Base-by-base conservation (phyloP, 495 filamentous ascomycete genomes). In the Oidiodendron maius region DNA sequence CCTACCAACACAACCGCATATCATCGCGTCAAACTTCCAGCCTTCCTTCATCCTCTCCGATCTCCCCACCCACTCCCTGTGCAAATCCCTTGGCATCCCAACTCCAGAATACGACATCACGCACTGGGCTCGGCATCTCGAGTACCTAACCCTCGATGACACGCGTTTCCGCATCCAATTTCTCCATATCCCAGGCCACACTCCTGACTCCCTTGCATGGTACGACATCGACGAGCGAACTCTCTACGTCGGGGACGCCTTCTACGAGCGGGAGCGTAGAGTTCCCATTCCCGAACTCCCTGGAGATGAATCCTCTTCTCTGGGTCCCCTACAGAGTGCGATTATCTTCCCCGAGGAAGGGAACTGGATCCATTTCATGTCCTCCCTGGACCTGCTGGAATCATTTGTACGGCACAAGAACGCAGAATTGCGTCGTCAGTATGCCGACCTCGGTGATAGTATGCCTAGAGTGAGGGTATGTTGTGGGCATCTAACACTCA, bases 101-200 rank as follows among this genome's bases (percentile, higher is more conserved):
- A 53, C 58, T 3, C 68, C 68, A 2, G 12, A 56, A n/a, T 71
- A 68, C 44, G 50, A 24, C 8, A 58, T 71, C 15, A 56, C 64
- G 3, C 40, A 58, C 5, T 70, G 66, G 64, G 64, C 61, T n/a
- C 21, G 53, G 11, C 53, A 67, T 28, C 49, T 60, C 35, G 55
- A 60, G 16, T 53, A 50, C 18, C 44, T 66, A 5, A 46, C 41
- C 18, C 49, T 55, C 48, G 23, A 35, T 8, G 28, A 8, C 1
- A 8, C 4, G 6, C 21, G 40, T 15, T 49, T 67, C 18, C 46
- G 52, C 9, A 44, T 70, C 23, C 60, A 61, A 40, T 63, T 70
- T 15, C 48, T 71, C 15, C 65, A 71, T 22, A 64, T 65, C 1
- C 64, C 66, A 6, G 68, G 68, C 43, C 68, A 70, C 48, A 71